phyloP scores from a whole-genome alignment of 371 early-diverging fungal species.

The Dinochytrium kinnereticum region DNA sequence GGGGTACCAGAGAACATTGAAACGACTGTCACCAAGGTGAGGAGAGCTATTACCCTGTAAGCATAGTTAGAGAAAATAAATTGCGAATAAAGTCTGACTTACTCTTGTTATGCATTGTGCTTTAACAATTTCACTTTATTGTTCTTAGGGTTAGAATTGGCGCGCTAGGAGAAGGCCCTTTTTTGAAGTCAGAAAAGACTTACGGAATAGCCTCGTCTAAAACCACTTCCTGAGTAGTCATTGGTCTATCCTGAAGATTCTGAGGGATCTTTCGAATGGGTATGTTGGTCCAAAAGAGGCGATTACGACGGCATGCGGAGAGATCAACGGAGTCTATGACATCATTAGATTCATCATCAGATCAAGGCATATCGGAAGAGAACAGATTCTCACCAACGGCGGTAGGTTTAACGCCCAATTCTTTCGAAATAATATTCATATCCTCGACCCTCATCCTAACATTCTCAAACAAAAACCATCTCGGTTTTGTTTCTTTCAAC shows the following conservation, averaged over 20 bases:
- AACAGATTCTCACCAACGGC: conserved; percentile 11
- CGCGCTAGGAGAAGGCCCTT: neutral
- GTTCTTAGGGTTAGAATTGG: too few relatives aligned
- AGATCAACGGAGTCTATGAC: conserved; percentile 12
- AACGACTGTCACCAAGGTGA: conserved; percentile 14
- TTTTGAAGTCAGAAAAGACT: neutral
- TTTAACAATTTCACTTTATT: conserved; percentile 12
- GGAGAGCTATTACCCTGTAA: conserved; percentile 15
- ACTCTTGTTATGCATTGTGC: conserved; percentile 20
- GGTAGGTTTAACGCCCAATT: conserved; percentile 15
- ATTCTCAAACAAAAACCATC: conserved; percentile 26
- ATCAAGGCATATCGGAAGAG: neutral
- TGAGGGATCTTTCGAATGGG: conserved; percentile 9
- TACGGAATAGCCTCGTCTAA: conserved; percentile 24
- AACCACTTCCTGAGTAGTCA: conserved; percentile 5
- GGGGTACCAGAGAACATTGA: conserved; percentile 22
- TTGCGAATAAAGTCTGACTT: neutral
- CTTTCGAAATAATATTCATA: conserved; percentile 15
- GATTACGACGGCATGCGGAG: conserved; percentile 9
- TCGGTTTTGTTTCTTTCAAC: conserved; percentile 15
- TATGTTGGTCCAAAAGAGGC: conserved; percentile 25
- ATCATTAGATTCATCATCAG: neutral
- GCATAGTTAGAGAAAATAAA: neutral
- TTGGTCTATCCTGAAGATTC: neutral
- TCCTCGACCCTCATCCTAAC: conserved; percentile 16